phyloP scores from a whole-genome alignment of 495 filamentous ascomycete species.

The Cercophora scortea region DNA sequence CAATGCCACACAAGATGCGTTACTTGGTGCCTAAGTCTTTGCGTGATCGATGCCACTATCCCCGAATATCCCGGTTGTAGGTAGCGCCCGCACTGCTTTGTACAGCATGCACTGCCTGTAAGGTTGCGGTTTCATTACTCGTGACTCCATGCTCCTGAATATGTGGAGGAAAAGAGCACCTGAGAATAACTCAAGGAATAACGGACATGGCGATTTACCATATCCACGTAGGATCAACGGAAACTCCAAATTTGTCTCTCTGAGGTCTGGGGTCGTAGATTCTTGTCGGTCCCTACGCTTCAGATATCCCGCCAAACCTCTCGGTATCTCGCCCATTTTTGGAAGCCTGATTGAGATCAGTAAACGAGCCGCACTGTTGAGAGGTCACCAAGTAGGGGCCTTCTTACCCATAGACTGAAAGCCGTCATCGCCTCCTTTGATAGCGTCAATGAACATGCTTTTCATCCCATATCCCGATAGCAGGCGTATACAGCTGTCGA shows the following conservation, averaged over 20 bases:
- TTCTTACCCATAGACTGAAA: slow-evolving; percentile 39
- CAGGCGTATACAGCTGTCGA: slow-evolving; percentile 34
- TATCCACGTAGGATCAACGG: neutral
- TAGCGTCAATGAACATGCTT: slow-evolving; percentile 36
- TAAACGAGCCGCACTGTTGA: neutral
- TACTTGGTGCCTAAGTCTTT: too few relatives aligned
- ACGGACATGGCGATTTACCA: too few relatives aligned
- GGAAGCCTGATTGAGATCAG: slow-evolving; percentile 28
- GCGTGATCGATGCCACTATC: too few relatives aligned
- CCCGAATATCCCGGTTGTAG: too few relatives aligned
- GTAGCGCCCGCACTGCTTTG: too few relatives aligned
- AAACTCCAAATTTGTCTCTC: neutral
- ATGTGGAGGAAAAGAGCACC: too few relatives aligned
- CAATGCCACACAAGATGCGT: too few relatives aligned
- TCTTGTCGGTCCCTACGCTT: neutral
- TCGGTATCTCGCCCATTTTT: slow-evolving; percentile 42
- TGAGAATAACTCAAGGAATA: too few relatives aligned
- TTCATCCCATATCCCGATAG: slow-evolving; percentile 32
- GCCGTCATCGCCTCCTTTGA: slow-evolving; percentile 35
- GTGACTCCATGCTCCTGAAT: too few relatives aligned
- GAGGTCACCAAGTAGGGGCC: neutral
- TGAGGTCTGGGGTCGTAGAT: neutral
- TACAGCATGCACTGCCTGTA: too few relatives aligned
- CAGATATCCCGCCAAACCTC: slow-evolving; percentile 36
- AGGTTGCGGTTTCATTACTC: too few relatives aligned